Percentiles rank a stretch among this genome's conserved stretches.
These are phyloP conservation scores for Corynespora cassiicola DNA, from an alignment of 2,329 filamentous ascomycete genomes.

Conservation along the genomic window DNA sequence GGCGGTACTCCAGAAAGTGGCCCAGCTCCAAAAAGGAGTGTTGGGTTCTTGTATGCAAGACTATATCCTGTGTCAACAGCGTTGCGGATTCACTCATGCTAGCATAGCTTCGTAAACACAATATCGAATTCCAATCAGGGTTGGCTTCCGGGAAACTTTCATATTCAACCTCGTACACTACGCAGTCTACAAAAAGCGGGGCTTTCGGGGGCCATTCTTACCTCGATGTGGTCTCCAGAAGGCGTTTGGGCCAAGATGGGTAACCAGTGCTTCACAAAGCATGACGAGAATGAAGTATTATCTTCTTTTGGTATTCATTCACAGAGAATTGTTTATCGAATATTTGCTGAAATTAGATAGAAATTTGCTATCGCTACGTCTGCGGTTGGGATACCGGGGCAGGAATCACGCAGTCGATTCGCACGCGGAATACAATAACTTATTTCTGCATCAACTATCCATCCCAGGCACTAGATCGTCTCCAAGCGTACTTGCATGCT, in stretches of 20 bases:
- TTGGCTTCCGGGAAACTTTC: slow-evolving; percentile 29
- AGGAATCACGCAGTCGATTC: slow-evolving; percentile 23
- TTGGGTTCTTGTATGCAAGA: too few species aligned
- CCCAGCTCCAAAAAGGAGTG: neutral
- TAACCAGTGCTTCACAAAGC: slow-evolving; percentile 16
- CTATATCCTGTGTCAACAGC: too few species aligned
- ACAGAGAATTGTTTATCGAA: neutral
- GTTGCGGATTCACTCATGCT: too few species aligned
- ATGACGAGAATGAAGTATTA: slow-evolving; percentile 11
- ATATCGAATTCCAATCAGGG: slow-evolving; percentile 5
- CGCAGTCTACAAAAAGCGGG: slow-evolving; percentile 15
- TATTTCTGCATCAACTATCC: slow-evolving; percentile 34
- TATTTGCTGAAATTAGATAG: slow-evolving; percentile 4
- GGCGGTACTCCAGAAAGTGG: neutral
- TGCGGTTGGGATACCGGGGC: slow-evolving; percentile 28
- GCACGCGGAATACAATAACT: slow-evolving; percentile 11
- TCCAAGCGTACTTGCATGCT: slow-evolving; percentile 11
- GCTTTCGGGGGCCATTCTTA: slow-evolving; percentile 17
- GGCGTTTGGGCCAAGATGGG: slow-evolving; percentile 33
- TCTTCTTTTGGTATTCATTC: slow-evolving; percentile 17
- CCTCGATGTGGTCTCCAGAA: slow-evolving; percentile 18
- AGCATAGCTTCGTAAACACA: slow-evolving; percentile 22
- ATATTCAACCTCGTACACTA: slow-evolving; percentile 13
- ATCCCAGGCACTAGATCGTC: slow-evolving; percentile 8
- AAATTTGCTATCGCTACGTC: slow-evolving; percentile 25